These are phyloP conservation scores for Myxozyma vanderwaltii DNA, from an alignment of 805 yeast genomes.

Conservation along the genomic window DNA sequence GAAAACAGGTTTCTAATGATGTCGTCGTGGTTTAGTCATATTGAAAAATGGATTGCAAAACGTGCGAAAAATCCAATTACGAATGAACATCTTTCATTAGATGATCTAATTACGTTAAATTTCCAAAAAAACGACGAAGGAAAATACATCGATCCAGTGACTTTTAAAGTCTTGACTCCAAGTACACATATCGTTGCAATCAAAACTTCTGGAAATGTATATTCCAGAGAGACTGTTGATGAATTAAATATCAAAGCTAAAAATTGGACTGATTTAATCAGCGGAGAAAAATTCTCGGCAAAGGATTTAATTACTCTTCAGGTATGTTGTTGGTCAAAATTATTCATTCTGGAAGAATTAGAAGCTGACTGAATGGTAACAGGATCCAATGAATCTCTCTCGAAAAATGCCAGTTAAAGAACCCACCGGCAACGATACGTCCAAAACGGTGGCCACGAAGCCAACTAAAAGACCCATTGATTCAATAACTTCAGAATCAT, in stretches of 20 bases:
- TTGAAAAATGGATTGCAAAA: constrained; percentile 38
- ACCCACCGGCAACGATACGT: neutral
- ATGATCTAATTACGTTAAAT: constrained; percentile 36
- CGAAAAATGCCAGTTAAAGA: neutral
- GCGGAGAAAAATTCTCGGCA: constrained; percentile 39
- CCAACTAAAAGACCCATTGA: neutral
- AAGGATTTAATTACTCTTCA: constrained; percentile 38
- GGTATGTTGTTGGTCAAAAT: constrained; percentile 3
- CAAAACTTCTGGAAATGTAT: constrained; percentile 41
- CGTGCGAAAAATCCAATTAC: constrained; percentile 40
- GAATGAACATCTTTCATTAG: constrained; percentile 36
- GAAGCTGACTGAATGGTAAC: no score
- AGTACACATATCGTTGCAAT: constrained; percentile 39
- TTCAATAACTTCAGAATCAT: neutral
- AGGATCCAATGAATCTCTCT: constrained; percentile 13
- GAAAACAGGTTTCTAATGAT: neutral
- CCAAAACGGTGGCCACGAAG: neutral
- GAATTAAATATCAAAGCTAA: constrained; percentile 39
- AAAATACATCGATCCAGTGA: constrained; percentile 42
- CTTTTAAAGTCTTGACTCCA: constrained; percentile 39
- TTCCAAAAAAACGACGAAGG: constrained; percentile 36
- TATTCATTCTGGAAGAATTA: no score
- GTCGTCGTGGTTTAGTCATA: constrained; percentile 26
- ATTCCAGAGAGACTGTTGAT: constrained; percentile 39
- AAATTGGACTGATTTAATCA: constrained; percentile 40